Conservation (phyloP, 345 rosid genomes). For the Melaleuca quinquenervia region DNA sequence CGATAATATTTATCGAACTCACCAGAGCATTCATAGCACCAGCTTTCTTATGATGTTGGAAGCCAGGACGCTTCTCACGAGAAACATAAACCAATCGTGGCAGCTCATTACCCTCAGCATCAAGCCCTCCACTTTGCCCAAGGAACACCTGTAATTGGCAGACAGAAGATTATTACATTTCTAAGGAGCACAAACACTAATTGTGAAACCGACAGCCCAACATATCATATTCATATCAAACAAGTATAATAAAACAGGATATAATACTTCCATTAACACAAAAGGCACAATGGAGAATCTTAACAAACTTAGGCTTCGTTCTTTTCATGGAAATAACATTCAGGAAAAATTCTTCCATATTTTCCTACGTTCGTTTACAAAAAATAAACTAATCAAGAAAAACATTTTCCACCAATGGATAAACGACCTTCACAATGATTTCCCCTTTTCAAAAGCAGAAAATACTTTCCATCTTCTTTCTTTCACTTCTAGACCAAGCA, state of each 20-base stretch:
- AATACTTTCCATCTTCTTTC: no score
- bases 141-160: constrained; percentile 61
- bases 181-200: background rate
- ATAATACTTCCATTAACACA: background rate
- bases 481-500: no score
- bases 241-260: background rate
- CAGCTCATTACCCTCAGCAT: constrained; percentile 85
- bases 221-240: background rate
- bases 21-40: constrained; percentile 96
- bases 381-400: no score
- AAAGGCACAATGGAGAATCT: background rate
- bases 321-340: no score
- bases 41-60: constrained; percentile 94
- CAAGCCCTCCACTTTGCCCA: constrained; percentile 90
- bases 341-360: no score
- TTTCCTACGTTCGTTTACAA: no score
- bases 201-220: background rate
- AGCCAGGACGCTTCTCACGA: constrained; percentile 92
- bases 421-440: no score
- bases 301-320: background rate
- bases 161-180: background rate
- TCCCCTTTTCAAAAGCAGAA: no score
- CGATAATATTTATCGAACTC: constrained; percentile 3
- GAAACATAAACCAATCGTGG: constrained; percentile 87
- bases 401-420: no score